Percentiles rank a stretch among this genome's conserved stretches.
Evolutionary conservation across 169 alveolate species (phyloP).

Genomic region (Eimeria tenella): DNA sequence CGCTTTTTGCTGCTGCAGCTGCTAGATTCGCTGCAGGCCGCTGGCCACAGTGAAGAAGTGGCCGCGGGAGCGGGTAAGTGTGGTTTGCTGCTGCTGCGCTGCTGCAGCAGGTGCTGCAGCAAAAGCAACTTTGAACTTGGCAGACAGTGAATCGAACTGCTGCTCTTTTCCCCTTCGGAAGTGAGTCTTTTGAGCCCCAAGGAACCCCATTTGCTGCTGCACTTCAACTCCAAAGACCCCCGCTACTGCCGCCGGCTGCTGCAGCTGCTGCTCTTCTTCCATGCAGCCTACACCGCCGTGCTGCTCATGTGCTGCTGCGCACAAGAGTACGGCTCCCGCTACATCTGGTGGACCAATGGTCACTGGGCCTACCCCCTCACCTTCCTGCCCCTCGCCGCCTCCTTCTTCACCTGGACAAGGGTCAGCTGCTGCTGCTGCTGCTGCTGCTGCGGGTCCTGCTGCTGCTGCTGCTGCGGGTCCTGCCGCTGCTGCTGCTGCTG

Average conservation of each 20-base stretch:
- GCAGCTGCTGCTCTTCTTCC: constrained; percentile 73
- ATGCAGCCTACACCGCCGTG: constrained; percentile 74
- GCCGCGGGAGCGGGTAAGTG: constrained; percentile 33
- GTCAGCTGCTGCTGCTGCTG: background rate
- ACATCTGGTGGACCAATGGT: constrained; percentile 48
- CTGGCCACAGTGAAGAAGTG: constrained; percentile 26
- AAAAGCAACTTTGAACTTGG: background rate
- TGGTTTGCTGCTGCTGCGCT: background rate
- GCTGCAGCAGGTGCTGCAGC: background rate
- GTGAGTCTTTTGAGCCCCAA: background rate
- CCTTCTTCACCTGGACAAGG: constrained; percentile 51
- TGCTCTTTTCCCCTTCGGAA: constrained; percentile 1
- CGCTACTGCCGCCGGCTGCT: constrained; percentile 64
- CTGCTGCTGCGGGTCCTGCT: background rate
- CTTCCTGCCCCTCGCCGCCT: constrained; percentile 33
- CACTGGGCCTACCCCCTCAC: constrained; percentile 71
- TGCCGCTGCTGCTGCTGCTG: too few species aligned
- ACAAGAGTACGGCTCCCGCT: constrained; percentile 20
- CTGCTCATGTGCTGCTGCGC: constrained; percentile 12
- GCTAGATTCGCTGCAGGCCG: background rate
- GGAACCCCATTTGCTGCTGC: too few species aligned
- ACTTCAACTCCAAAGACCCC: constrained; percentile 67
- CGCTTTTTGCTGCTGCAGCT: too few species aligned
- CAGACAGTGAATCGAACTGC: constrained; percentile 49
- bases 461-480: background rate